Evolutionary conservation across 495 filamentous ascomycete species (phyloP), one percentile per base, ranked within the genome.

Genomic region (Neurospora sp.): DNA sequence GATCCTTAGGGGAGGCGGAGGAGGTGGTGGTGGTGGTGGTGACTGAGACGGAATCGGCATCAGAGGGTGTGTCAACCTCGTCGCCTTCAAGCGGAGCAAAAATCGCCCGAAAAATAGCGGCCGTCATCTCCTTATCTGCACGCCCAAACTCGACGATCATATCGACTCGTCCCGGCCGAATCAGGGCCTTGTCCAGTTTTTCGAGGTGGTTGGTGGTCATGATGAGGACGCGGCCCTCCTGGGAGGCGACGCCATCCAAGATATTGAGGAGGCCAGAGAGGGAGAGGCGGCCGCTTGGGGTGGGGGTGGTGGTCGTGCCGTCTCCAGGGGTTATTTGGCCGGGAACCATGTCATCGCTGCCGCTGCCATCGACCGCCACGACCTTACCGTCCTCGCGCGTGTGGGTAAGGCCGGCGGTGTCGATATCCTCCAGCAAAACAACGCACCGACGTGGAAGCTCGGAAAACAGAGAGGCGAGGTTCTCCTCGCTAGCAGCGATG

Each of bases 191-290:
- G 75, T 96, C 93, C 1, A 96, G 85, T 73, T 90, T 90, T 41
- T 94, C 91, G 0, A 89, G 76, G 76, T 93, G 90, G 76, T 96
- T 96, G 65, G 93, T 94, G 3, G 92, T 94, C 92, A 96, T 94
- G 74, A 96, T 91, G 10, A 94, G 85, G 20, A 94, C 88, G 6
- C 91, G 87, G 14, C 92, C 93, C 78, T 94, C 92, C 70, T 89
- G 88, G 1, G 88, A 89, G 9, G 91, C 90, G n/a, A 94, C 91
- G 18, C 93, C 92, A 75, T 94, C 93, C 39, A 96, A 86, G 40
- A 91, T 91, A 74, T 94, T 96, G 46, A 96, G 83, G 12, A 96
- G 82, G 0, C 88, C 92, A 3, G 92, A 94, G 14, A 96, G 87
- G 0, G 90, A 91, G 72, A 96, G 80, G n/a, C 83, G 80, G n/a